Evolutionary conservation across 2,329 filamentous ascomycete species (phyloP).

Genomic region (Botrytis cinerea): DNA sequence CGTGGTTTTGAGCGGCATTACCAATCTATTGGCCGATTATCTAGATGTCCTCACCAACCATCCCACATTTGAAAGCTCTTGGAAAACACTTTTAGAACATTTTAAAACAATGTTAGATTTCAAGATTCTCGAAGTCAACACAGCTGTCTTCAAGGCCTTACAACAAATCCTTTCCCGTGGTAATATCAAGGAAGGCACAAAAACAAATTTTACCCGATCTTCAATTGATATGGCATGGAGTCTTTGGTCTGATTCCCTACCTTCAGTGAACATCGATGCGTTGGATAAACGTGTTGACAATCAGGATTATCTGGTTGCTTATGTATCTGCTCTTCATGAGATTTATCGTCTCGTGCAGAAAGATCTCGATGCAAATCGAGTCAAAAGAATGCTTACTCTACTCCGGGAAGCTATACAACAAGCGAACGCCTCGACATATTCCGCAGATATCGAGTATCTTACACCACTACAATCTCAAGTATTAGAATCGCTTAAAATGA

Average conservation of each 20-base stretch:
- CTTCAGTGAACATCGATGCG: constrained; percentile 48
- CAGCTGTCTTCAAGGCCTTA: constrained; percentile 68
- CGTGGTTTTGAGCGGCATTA: constrained; percentile 71
- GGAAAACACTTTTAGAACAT: constrained; percentile 71
- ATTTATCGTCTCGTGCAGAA: constrained; percentile 74
- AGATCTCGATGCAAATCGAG: constrained; percentile 61
- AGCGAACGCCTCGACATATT: constrained; percentile 67
- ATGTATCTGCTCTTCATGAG: constrained; percentile 73
- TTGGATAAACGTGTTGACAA: constrained; percentile 59
- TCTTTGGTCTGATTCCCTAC: constrained; percentile 69
- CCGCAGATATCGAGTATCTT: constrained; percentile 70
- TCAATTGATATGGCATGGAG: constrained; percentile 66
- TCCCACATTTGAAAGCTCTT: constrained; percentile 68
- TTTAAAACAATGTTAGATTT: constrained; percentile 66
- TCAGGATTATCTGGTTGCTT: constrained; percentile 82
- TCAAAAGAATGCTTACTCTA: constrained; percentile 69
- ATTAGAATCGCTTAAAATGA: constrained; percentile 65
- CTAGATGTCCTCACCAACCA: constrained; percentile 70
- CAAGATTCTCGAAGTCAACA: constrained; percentile 68
- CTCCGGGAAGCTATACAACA: constrained; percentile 70
- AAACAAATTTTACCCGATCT: constrained; percentile 38
- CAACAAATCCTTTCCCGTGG: constrained; percentile 58
- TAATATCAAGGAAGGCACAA: constrained; percentile 48
- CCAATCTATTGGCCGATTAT: constrained; percentile 73
- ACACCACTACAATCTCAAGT: constrained; percentile 73